Evolutionary conservation across 495 filamentous ascomycete genomes (phyloP).

Genomic region (Saxophila tyrrhenica): DNA sequence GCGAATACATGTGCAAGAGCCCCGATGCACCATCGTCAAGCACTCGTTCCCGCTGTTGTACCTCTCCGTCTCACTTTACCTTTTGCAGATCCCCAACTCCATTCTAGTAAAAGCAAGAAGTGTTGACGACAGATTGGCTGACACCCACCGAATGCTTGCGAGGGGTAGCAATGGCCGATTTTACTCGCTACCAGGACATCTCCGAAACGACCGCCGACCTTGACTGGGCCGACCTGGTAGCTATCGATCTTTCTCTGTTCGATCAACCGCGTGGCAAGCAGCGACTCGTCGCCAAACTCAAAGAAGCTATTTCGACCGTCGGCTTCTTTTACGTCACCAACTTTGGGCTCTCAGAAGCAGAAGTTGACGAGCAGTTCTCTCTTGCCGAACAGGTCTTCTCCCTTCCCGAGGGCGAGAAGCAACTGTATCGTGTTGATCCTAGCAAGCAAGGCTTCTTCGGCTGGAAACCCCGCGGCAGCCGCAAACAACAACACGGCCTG

Average conservation of each 20-base stretch:
- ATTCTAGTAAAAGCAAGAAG: no score
- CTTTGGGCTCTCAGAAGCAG: constrained; percentile 44
- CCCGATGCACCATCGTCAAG: no score
- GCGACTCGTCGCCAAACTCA: constrained; percentile 41
- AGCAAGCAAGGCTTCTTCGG: background rate
- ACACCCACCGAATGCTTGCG: no score
- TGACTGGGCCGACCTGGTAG: constrained; percentile 44
- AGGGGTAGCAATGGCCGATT: background rate
- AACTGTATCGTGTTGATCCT: background rate
- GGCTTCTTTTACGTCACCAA: constrained; percentile 47
- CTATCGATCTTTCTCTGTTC: constrained; percentile 40
- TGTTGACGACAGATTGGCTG: no score
- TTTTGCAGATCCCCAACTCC: no score
- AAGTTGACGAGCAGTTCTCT: constrained; percentile 45
- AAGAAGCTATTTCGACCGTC: constrained; percentile 32
- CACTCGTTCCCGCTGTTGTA: no score
- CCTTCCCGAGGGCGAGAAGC: constrained; percentile 25
- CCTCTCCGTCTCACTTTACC: no score
- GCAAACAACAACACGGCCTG: background rate
- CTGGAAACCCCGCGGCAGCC: background rate
- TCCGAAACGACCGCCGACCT: background rate
- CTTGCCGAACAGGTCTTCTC: constrained; percentile 42
- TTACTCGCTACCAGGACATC: background rate
- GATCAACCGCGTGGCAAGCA: constrained; percentile 42
- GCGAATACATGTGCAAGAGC: no score